Base-by-base conservation (phyloP, 1,284 basidiomycete genomes). In the Serendipita sp. region DNA sequence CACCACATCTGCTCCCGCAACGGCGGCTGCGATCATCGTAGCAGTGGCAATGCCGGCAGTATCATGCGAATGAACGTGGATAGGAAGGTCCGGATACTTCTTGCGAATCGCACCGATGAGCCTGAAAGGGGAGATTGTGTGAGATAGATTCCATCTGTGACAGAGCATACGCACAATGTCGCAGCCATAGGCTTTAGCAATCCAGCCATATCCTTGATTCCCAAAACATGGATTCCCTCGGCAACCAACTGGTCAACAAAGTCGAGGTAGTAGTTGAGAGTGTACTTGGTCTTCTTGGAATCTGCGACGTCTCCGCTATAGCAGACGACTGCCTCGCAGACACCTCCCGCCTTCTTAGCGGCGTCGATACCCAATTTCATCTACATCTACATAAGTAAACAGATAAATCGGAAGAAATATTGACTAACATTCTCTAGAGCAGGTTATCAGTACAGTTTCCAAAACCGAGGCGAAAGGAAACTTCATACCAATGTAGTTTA, bases 131-230 rank as follows among this genome's bases (percentile, higher is more conserved):
- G 64, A 42, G 62, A 65, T 42, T 62, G 60, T 30, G 64, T 34
- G 13, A 42, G 50, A 45, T 29, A 8, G 45, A 15, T 10, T 43
- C 1, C 34, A 55, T n/a, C 47, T 47, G 29, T 61, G 63, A 67
- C 10, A 30, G 58, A 62, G 35, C 12, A 6, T 3, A 74, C 82
- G 67, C 69, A 91, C 88, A 96, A 71, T 68, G 79, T 93, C 13
- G 95, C 96, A 58, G 96, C 88, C 70, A 91, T 82, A 42, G 96
- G 96, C 75, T 98, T 99, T 69, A 99, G 80, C 61, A 99, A 76
- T 73, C 96, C 96, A 66, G 96, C 96, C 96, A 99, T 99, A 73
- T 99, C 96, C 80, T 99, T 99, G 77, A 99, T 91, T 74, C 93
- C 91, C 65, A 99, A 83, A 63, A 99, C 87, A 75, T 99, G 96